phyloP scores from a whole-genome alignment of 352 stramenopile species.

The Elongisporangium anandrum region DNA sequence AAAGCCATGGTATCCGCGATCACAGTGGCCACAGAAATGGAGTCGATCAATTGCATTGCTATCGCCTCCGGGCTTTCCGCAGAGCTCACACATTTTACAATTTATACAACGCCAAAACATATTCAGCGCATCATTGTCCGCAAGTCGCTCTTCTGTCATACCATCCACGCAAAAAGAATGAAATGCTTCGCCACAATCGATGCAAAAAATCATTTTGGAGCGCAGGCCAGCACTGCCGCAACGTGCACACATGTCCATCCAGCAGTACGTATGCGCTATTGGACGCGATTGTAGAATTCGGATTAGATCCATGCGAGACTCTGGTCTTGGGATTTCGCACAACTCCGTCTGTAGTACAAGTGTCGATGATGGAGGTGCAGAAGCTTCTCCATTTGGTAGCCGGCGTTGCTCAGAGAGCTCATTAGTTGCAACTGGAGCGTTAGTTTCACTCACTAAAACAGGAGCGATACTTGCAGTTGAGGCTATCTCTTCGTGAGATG shows the following conservation, averaged over 20 bases:
- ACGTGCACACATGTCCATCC: constrained; percentile 90
- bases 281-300: constrained; percentile 69
- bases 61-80: constrained; percentile 47
- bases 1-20: constrained; percentile 49
- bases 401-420: background rate
- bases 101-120: constrained; percentile 92
- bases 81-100: constrained; percentile 96
- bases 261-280: constrained; percentile 83
- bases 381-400: background rate
- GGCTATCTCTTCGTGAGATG: background rate
- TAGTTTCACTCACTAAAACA: background rate
- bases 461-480: background rate
- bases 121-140: constrained; percentile 46
- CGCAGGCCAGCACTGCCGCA: constrained; percentile 85
- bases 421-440: background rate
- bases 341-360: constrained; percentile 66
- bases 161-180: constrained; percentile 90
- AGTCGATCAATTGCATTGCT: constrained; percentile 23
- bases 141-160: constrained; percentile 24
- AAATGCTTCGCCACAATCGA: constrained; percentile 95
- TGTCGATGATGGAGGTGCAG: background rate
- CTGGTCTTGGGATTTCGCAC: constrained; percentile 35
- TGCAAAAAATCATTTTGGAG: constrained; percentile 91
- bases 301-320: constrained; percentile 66
- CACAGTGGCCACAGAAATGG: constrained; percentile 38